A percentile compares a stretch with the other conserved stretches of the same genome.
Conservation (phyloP, 805 yeast species). For the Clavispora phyllophila region DNA sequence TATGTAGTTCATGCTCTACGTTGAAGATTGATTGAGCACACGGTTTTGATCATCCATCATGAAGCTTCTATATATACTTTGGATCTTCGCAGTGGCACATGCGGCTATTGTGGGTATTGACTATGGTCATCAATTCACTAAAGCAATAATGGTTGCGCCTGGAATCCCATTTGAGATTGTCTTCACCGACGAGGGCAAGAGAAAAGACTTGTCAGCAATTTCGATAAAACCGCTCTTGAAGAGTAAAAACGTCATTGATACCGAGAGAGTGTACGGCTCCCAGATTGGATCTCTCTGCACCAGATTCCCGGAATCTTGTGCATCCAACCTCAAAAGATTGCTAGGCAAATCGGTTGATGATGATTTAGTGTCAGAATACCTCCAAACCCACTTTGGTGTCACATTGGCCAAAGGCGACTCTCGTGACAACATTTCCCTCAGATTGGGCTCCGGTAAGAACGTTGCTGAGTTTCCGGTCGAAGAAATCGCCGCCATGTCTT, state of each 20-base stretch:
- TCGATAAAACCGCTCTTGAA: constrained; percentile 45
- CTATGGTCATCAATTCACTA: constrained; percentile 80
- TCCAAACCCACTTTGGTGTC: constrained; percentile 57
- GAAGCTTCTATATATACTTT: constrained; percentile 11
- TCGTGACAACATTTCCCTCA: constrained; percentile 53
- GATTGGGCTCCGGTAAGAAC: constrained; percentile 32
- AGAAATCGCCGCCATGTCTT: constrained; percentile 79
- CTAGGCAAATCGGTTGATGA: constrained; percentile 60
- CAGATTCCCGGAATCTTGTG: constrained; percentile 67
- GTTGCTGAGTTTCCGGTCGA: constrained; percentile 48
- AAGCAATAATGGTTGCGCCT: constrained; percentile 87
- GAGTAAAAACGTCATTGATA: constrained; percentile 29
- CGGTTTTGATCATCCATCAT: constrained; percentile 2
- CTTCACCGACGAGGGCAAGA: constrained; percentile 82
- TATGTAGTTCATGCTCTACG: neutral
- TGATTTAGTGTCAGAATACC: constrained; percentile 42
- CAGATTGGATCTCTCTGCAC: constrained; percentile 65
- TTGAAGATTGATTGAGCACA: neutral
- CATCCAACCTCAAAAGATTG: constrained; percentile 63
- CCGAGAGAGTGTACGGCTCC: constrained; percentile 76
- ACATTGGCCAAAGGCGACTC: constrained; percentile 34
- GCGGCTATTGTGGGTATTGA: constrained; percentile 85
- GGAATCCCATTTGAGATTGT: constrained; percentile 84
- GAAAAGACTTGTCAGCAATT: constrained; percentile 82
- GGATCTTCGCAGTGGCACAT: constrained; percentile 13